Evolutionary conservation across 2,329 filamentous ascomycete species (phyloP).

Genomic region (Penicillium rolfsii): DNA sequence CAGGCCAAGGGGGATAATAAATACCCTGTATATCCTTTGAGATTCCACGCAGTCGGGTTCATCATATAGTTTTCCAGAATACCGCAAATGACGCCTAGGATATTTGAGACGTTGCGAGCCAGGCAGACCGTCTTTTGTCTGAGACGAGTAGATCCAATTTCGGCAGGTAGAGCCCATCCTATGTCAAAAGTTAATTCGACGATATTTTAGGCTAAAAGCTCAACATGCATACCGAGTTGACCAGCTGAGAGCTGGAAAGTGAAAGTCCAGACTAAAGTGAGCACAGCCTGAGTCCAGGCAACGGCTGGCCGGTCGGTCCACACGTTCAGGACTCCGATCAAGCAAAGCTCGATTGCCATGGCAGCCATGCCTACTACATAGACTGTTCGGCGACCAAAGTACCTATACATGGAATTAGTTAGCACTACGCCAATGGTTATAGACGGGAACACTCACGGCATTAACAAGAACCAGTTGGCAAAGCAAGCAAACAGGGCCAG

Average conservation of each 20-base stretch:
- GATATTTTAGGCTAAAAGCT: no score
- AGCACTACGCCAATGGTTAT: not conserved
- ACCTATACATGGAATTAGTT: not conserved
- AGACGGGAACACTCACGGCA: not conserved
- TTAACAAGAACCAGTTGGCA: not conserved
- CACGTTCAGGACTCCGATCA: not conserved
- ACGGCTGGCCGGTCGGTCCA: not conserved
- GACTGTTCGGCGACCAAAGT: not conserved
- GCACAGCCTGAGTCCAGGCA: not conserved
- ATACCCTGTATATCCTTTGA: not conserved
- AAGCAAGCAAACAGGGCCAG: not conserved
- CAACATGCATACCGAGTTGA: not conserved
- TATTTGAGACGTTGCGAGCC: not conserved
- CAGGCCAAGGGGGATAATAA: not conserved
- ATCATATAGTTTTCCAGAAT: not conserved
- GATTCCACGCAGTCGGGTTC: not conserved
- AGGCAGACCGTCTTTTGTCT: not conserved
- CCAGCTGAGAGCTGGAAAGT: conserved; percentile 1
- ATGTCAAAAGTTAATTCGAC: not conserved
- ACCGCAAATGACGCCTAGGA: not conserved
- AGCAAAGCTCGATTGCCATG: not conserved
- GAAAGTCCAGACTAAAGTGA: not conserved
- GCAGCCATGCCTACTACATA: not conserved
- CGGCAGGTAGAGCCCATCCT: not conserved
- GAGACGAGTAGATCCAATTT: not conserved